Base-by-base conservation (phyloP, 2,329 filamentous ascomycete genomes). In the Dryadomyces quercivorus region DNA sequence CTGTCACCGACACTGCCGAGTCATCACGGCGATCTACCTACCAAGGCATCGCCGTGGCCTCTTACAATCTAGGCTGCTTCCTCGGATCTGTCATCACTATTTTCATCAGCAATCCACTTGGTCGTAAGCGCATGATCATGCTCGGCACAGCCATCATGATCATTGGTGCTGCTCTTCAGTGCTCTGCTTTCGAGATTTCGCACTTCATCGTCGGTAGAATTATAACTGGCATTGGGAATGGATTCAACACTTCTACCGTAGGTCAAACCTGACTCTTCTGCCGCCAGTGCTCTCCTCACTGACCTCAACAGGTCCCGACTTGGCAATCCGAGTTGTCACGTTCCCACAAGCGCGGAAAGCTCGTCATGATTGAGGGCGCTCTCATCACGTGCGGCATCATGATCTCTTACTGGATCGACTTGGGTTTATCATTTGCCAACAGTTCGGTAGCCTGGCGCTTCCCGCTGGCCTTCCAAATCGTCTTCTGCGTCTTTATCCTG, bases 261-360 rank as follows among this genome's bases (percentile, higher is more conserved):
- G 9, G 45, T 16, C 6, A 16, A 7, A 42, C 5, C 34, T 22
- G 10, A 5, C 10, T 42, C 10, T 42, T 45, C 12, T 7, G 22
- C 16, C 16, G 31, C 13, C 6, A 16, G 16, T 18, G 8, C 43
- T 45, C n/a, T n/a, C n/a, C 10, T 20, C 18, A 52, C 5, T 34
- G 40, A 34, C 21, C 31, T 15, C 4, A 31, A 7, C 45, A 53
- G 51, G 48, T 78, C 12, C 79, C 79, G 4, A 81, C 77, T 50
- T 83, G 79, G 78, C 77, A 82, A 56, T 78, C 77, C 0, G 80
- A 82, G 63, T 78, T 75, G 0, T 80, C 77, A 43, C 74, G 72
- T 16, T 69, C 76, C 3, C 75, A 82, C 60, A 77, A 79, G 60
- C 71, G 78, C 50, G 78, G 78, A n/a, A 79, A 78, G 59, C 68